Evolutionary conservation across 257 asterid genomes (phyloP).

Genomic region (Salvia miltiorrhiza): DNA sequence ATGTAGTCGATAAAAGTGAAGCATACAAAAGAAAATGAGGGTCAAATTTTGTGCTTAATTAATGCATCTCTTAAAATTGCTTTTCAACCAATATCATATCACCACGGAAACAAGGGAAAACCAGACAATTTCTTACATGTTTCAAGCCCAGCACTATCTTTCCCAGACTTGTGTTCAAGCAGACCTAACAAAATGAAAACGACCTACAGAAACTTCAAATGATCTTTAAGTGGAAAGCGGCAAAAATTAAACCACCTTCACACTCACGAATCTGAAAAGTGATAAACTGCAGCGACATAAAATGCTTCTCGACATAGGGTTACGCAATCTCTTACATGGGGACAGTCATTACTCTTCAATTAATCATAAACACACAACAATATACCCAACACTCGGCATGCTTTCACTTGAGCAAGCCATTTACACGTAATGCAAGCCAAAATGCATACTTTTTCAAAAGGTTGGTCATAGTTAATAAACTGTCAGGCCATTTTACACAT

Average conservation of each 20-base stretch:
- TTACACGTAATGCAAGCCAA: not conserved
- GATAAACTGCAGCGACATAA: not conserved
- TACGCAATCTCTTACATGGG: not conserved
- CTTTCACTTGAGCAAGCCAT: slow-evolving; percentile 12
- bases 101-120: not conserved
- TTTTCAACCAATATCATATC: not conserved
- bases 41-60: not conserved
- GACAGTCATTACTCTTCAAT: not conserved
- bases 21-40: not conserved
- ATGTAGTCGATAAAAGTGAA: not conserved
- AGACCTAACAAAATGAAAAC: not conserved
- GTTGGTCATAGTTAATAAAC: not conserved
- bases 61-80: not conserved
- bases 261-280: not conserved
- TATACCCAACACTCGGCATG: not conserved
- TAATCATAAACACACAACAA: not conserved
- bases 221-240: not conserved
- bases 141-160: not conserved
- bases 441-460: not conserved
- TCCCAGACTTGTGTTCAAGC: not conserved
- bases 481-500: not conserved
- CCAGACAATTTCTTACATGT: not conserved
- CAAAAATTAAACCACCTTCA: not conserved
- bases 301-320: not conserved
- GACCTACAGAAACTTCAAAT: not conserved